Conservation (phyloP, 2,329 filamentous ascomycete species). For the Fusarium pilosicola region DNA sequence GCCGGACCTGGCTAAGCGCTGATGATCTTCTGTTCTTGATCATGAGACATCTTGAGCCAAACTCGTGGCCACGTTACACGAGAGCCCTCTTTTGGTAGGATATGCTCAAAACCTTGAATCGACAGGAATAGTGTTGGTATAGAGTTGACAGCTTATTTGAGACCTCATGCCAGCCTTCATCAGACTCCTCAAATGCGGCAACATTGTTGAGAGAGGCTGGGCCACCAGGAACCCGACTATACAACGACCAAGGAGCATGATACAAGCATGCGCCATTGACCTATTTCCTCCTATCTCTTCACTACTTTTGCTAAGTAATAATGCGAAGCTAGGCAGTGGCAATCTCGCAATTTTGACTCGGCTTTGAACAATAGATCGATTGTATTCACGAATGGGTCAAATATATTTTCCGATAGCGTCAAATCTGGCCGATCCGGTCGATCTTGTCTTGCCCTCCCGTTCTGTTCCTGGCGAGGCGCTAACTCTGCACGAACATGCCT, state of each 20-base stretch:
- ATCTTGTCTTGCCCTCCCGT: slow-evolving; percentile 6
- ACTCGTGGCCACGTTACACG: not conserved
- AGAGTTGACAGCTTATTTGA: not conserved
- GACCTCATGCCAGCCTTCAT: not conserved
- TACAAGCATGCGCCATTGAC: not conserved
- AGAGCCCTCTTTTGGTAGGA: not conserved
- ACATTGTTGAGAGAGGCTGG: not conserved
- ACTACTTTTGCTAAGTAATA: not conserved
- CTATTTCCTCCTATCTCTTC: not conserved
- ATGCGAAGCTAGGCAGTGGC: not conserved
- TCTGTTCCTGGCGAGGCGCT: slow-evolving; percentile 22
- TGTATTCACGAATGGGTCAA: not conserved
- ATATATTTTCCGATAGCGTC: not conserved
- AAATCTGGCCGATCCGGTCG: slow-evolving; percentile 6
- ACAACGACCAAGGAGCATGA: not conserved
- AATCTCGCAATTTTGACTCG: not conserved
- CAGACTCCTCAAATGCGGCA: not conserved
- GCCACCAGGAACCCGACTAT: not conserved
- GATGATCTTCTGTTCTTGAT: not conserved
- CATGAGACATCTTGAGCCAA: not conserved
- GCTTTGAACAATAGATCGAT: not conserved
- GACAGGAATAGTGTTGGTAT: not conserved
- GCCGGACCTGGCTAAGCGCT: slow-evolving; percentile 18
- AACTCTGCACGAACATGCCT: not conserved
- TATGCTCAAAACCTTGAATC: not conserved